Percentiles rank a stretch among this genome's conserved stretches.
Evolutionary conservation across 768 basidiomycete species (phyloP).

Genomic region (Suillus cothurnatus): DNA sequence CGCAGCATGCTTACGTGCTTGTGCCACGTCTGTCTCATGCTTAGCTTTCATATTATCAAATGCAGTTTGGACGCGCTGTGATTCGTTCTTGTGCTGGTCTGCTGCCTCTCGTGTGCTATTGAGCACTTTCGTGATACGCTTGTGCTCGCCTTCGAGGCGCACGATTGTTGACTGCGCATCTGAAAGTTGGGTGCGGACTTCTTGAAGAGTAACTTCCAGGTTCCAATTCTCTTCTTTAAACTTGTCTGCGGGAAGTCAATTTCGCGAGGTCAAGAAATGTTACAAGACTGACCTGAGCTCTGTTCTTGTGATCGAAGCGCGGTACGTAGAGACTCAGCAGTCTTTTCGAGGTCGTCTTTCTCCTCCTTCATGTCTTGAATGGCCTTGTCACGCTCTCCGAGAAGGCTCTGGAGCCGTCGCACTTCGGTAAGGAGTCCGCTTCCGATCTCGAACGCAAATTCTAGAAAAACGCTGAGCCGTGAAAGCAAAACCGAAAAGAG

Average conservation of each 20-base stretch:
- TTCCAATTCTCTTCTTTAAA: conserved; percentile 99
- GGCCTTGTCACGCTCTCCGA: conserved; percentile 91
- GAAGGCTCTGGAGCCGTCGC: conserved; percentile 84
- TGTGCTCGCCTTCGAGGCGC: conserved; percentile 81
- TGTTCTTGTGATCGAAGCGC: conserved; percentile 83
- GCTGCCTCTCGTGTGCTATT: conserved; percentile 69
- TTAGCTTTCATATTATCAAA: conserved; percentile 81
- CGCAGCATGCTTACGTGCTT: conserved; percentile 85
- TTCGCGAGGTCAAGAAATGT: background rate
- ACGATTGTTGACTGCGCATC: conserved; percentile 66
- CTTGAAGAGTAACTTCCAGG: conserved; percentile 90
- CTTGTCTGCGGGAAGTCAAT: conserved; percentile 57
- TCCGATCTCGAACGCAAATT: conserved; percentile 98
- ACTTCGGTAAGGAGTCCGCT: conserved; percentile 91
- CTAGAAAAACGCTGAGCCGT: conserved; percentile 43
- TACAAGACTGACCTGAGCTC: conserved; percentile 59
- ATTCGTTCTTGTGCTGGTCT: conserved; percentile 87
- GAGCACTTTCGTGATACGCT: conserved; percentile 76
- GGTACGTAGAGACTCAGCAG: conserved; percentile 69
- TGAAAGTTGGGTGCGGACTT: conserved; percentile 69
- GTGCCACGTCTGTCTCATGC: conserved; percentile 94
- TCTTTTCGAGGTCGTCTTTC: conserved; percentile 84
- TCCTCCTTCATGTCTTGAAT: conserved; percentile 92
- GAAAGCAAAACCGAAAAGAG: background rate
- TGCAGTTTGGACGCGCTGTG: conserved; percentile 63